Conservation (phyloP, 1,139 yeast species). For the Sugiyamaella sp. region DNA sequence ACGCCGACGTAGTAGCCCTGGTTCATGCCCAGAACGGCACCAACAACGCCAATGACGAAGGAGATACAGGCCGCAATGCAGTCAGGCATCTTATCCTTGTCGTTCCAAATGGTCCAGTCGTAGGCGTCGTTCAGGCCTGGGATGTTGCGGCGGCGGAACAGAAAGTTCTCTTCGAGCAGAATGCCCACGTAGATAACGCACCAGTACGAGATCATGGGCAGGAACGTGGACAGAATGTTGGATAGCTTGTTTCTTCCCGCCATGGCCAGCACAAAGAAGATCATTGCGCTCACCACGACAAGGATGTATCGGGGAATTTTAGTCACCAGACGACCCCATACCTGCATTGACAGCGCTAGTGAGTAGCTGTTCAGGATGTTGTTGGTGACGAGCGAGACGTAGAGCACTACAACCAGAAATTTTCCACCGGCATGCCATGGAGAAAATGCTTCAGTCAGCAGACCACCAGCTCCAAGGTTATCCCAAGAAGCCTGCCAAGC, state of each 20-base stretch:
- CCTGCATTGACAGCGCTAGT: slow-evolving; percentile 78
- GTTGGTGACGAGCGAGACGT: slow-evolving; percentile 76
- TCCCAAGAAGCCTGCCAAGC: slow-evolving; percentile 63
- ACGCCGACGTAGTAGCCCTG: slow-evolving; percentile 81
- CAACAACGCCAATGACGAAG: slow-evolving; percentile 66
- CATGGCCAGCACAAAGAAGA: slow-evolving; percentile 56
- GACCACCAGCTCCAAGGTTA: slow-evolving; percentile 74
- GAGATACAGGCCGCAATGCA: slow-evolving; percentile 68
- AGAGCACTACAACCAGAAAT: slow-evolving; percentile 67
- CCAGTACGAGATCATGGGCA: slow-evolving; percentile 97
- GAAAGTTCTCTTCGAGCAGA: slow-evolving; percentile 70
- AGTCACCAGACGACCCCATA: slow-evolving; percentile 64
- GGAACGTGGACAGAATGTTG: slow-evolving; percentile 77
- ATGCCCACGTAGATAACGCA: slow-evolving; percentile 77
- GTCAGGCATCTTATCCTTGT: slow-evolving; percentile 54
- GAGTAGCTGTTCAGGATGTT: slow-evolving; percentile 83
- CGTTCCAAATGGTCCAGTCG: slow-evolving; percentile 68
- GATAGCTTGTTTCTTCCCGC: slow-evolving; percentile 80
- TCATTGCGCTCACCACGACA: slow-evolving; percentile 64
- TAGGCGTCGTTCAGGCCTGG: slow-evolving; percentile 34
- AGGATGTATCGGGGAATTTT: slow-evolving; percentile 79
- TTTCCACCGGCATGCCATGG: slow-evolving; percentile 84
- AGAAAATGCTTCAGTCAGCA: slow-evolving; percentile 64
- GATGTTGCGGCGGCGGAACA: slow-evolving; percentile 63
- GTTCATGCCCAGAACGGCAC: slow-evolving; percentile 82